phyloP scores from a whole-genome alignment of 768 basidiomycete species.

The Tulasnella sp. region DNA sequence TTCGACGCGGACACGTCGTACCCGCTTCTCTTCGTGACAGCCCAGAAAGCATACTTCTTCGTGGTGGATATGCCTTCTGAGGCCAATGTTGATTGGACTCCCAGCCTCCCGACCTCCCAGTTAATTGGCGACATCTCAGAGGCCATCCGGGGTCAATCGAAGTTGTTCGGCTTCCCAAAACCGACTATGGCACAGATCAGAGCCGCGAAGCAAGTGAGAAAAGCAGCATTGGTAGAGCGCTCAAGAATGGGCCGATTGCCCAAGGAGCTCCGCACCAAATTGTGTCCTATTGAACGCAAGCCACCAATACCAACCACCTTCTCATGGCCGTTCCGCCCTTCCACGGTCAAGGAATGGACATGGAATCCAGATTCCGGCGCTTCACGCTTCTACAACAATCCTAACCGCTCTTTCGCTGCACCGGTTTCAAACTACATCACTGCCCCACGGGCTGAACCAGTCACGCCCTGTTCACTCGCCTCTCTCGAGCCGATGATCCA shows the following conservation, averaged over 20 bases:
- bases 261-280: neutral
- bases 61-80: neutral
- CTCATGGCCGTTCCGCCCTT: neutral
- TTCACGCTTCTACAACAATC: too few relatives aligned
- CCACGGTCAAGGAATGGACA: neutral
- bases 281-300: neutral
- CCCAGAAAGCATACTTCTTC: constrained; percentile 5
- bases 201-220: neutral
- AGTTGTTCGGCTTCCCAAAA: constrained; percentile 4
- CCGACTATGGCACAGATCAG: neutral
- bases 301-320: neutral
- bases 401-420: neutral
- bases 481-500: constrained; percentile 17
- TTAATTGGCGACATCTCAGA: neutral
- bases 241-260: neutral
- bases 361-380: neutral
- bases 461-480: constrained; percentile 14
- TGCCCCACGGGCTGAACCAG: constrained; percentile 16
- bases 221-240: neutral
- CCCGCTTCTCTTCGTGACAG: neutral
- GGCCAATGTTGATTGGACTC: neutral
- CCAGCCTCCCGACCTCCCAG: neutral
- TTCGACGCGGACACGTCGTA: neutral
- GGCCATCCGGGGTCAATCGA: neutral
- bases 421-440: constrained; percentile 13